Percentiles rank a stretch among this genome's conserved stretches.
These are phyloP conservation scores for Colletotrichum eremochloae DNA, from an alignment of 2,329 filamentous ascomycete species.

Conservation along the genomic window DNA sequence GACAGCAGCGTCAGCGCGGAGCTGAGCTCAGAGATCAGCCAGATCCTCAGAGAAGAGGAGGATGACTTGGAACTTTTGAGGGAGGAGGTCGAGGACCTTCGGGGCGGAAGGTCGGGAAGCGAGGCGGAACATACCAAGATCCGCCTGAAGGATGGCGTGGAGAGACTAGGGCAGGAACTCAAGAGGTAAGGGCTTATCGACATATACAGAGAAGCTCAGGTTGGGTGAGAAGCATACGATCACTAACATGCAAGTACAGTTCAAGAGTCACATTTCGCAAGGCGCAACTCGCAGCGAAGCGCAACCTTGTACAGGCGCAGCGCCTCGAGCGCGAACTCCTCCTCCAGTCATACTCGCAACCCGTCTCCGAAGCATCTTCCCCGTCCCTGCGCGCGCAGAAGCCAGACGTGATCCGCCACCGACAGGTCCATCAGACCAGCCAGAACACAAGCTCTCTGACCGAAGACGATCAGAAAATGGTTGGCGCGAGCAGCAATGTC, in stretches of 20 bases:
- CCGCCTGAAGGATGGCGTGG: slow-evolving; percentile 75
- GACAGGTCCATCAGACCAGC: slow-evolving; percentile 46
- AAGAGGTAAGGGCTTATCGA: slow-evolving; percentile 66
- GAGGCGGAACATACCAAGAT: slow-evolving; percentile 73
- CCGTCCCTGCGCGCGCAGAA: slow-evolving; percentile 47
- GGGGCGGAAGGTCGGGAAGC: slow-evolving; percentile 63
- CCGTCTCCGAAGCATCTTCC: slow-evolving; percentile 52
- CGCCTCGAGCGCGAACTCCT: slow-evolving; percentile 82
- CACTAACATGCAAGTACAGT: slow-evolving; percentile 48
- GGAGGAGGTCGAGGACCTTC: slow-evolving; percentile 82
- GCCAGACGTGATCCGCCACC: slow-evolving; percentile 45
- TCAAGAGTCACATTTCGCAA: slow-evolving; percentile 79
- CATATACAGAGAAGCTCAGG: background rate
- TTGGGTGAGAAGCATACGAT: slow-evolving; percentile 41
- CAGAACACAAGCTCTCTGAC: slow-evolving; percentile 56
- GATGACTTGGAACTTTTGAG: slow-evolving; percentile 85
- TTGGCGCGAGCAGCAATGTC: slow-evolving; percentile 84
- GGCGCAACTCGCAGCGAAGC: slow-evolving; percentile 84
- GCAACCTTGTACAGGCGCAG: slow-evolving; percentile 79
- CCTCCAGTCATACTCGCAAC: slow-evolving; percentile 72
- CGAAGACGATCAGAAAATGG: slow-evolving; percentile 78
- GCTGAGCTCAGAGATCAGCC: slow-evolving; percentile 83
- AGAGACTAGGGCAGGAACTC: slow-evolving; percentile 77
- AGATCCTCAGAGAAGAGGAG: slow-evolving; percentile 81
- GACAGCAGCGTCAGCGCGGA: slow-evolving; percentile 74